Base-by-base conservation (phyloP, 2,329 filamentous ascomycete genomes). In the Polytolypa hystricis region DNA sequence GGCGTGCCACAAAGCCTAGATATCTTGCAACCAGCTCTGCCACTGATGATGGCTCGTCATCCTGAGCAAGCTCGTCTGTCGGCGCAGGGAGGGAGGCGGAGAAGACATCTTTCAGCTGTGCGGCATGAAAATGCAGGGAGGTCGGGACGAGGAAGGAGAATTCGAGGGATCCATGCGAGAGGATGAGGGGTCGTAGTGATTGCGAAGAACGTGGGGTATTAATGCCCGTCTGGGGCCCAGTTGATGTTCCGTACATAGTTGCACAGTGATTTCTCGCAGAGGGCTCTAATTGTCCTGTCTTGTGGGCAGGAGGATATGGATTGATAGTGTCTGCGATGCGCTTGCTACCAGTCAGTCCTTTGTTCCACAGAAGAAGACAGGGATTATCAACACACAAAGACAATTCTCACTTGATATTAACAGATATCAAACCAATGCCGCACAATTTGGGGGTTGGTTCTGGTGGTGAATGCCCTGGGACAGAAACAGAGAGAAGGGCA, bases 21-120 rank as follows among this genome's bases (percentile, higher is more conserved):
- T 93, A 98, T 58, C 89, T 78, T 43, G 85, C 87, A 20, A 98
- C 85, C 42, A 98, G 73, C 67, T 98, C 91, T 30, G 84, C 69
- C 31, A 87, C 78, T 16, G 93, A 98, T 25, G 91, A 96, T n/a
- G 91, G 91, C 70, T 98, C 93, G 52, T 98, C 91, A 69, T 98
- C 93, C 58, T 89, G 86, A 43, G 91, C 93, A 46, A 96, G 77
- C 70, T 98, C 91, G 59, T 98, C 91, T 58, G 93, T 98, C 40
- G 91, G 84, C 53, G 79, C 72, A 37, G 93, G 93, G 49, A 98
- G 74, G 46, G 79, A 85, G 32, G 83, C 73, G 47, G 78, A 74
- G 66, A 98, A 98, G 48, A 79, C 75, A 52, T 95, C 87, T 71
- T 89, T 93, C 57, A 96, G 73, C 67, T 94, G 84, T 42, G 86